Conservation (phyloP, 768 basidiomycete genomes). For the Collybia sordida region DNA sequence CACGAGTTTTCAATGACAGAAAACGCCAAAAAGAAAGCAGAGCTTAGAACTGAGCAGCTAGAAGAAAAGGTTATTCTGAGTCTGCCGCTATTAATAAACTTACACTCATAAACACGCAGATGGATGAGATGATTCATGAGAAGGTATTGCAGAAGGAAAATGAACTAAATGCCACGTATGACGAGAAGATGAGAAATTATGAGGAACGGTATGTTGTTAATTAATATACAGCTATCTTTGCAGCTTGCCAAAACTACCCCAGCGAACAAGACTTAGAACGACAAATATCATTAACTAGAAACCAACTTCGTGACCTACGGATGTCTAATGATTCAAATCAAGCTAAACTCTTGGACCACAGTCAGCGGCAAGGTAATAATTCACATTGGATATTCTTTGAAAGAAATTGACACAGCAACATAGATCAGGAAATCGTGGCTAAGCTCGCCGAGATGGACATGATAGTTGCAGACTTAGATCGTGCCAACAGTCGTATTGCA, state of each 20-base stretch:
- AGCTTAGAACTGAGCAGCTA: slow-evolving; percentile 69
- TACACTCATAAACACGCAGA: slow-evolving; percentile 45
- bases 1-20: slow-evolving; percentile 66
- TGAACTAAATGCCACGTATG: slow-evolving; percentile 94
- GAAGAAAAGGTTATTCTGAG: slow-evolving; percentile 69
- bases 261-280: slow-evolving; percentile 93
- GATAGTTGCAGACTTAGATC: slow-evolving; percentile 90
- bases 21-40: slow-evolving; percentile 72
- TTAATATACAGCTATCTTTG: not conserved
- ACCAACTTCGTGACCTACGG: slow-evolving; percentile 87
- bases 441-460: slow-evolving; percentile 94
- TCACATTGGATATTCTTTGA: not conserved
- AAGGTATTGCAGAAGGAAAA: slow-evolving; percentile 92
- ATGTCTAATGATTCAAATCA: slow-evolving; percentile 91
- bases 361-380: slow-evolving; percentile 79
- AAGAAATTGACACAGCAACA: not conserved
- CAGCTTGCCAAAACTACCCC: slow-evolving; percentile 1
- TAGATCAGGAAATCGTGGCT: slow-evolving; percentile 90
- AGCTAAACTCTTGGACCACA: slow-evolving; percentile 89
- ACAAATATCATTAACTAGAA: slow-evolving; percentile 86
- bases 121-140: slow-evolving; percentile 92
- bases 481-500: slow-evolving; percentile 92
- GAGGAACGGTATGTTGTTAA: slow-evolving; percentile 75
- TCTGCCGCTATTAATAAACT: slow-evolving; percentile 1
- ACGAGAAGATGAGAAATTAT: slow-evolving; percentile 93